Evolutionary conservation across 768 basidiomycete species (phyloP).

Genomic region (Paxillus ammoniavirescens): DNA sequence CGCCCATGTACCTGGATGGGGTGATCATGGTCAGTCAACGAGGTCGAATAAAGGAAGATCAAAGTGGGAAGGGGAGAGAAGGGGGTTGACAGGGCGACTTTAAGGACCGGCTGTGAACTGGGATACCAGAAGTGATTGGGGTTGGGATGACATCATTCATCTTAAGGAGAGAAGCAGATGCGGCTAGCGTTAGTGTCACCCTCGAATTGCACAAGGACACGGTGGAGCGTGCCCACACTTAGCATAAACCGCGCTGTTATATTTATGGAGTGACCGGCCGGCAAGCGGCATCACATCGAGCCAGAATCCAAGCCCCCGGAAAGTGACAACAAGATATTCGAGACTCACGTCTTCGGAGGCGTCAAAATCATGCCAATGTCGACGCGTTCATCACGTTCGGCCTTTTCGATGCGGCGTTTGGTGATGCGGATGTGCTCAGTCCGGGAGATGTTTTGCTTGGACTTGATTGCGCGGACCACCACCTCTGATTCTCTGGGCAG

Average conservation of each 20-base stretch:
- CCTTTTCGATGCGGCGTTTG: slow-evolving; percentile 33
- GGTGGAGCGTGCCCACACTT: neutral
- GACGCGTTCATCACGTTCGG: slow-evolving; percentile 43
- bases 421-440: slow-evolving; percentile 8
- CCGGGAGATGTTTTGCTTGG: neutral
- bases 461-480: neutral
- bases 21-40: slow-evolving; percentile 12
- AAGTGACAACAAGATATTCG: no score
- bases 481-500: neutral
- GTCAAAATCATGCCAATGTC: slow-evolving; percentile 36
- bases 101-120: neutral
- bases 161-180: slow-evolving; percentile 1
- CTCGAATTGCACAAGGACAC: neutral
- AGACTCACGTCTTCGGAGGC: slow-evolving; percentile 35
- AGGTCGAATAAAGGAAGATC: neutral
- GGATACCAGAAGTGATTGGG: neutral
- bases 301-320: no score
- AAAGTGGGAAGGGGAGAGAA: slow-evolving; percentile 3
- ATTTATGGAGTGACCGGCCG: neutral
- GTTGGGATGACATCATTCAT: slow-evolving; percentile 22
- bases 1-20: slow-evolving; percentile 36
- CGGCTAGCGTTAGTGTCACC: neutral
- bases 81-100: neutral
- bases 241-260: neutral
- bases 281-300: no score